Evolutionary conservation across 371 early-diverging fungal genomes (phyloP), one percentile per base, ranked within the genome.

Genomic region (Rhizopus arrhizus): DNA sequence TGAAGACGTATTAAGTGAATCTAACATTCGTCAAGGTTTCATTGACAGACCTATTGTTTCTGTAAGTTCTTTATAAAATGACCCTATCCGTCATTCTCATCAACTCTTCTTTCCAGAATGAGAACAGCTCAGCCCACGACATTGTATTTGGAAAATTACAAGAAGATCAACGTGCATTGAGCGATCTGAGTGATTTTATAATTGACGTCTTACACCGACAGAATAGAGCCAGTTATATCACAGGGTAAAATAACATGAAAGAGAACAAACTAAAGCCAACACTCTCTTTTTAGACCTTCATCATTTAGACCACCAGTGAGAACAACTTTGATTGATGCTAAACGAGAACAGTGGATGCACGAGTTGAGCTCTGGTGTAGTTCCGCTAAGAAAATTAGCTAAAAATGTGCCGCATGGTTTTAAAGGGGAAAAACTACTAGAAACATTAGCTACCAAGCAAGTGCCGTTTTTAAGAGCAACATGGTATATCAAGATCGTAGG

Each of bases 401-500:
- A 77, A 34, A 83, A 81, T 58, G 83, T 78, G 3, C 87, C 87
- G 15, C 85, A 84, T 69, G 85, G 81, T n/a, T 81, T 86, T 68
- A 88, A 89, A 38, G 83, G 85, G 7, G 89, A 85, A 22, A 83
- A 82, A 38, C 59, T 91, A 34, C 55, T 90, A 13, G 90, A 89
- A 13, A 62, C 80, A 5, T 61, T 91, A 56, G 80, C 84, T 8
- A 63, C 71, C 41, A 75, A 82, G 28, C 81, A 77, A 34, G 89
- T 91, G 3, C 89, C 91, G 0, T 71, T 89, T 54, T 62, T 82
- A 41, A 77, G 91, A n/a, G 90, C 91, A 0, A 73, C 89, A 7
- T 91, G 91, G 91, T 88, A 84, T 52, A 87, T 90, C 36, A 86
- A 89, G 56, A 77, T 89, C 34, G 83, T 87, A 5, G 90, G 83